Percentiles rank a stretch among this genome's conserved stretches.
Evolutionary conservation across 768 basidiomycete species (phyloP).

Genomic region (Serendipita vermifera): DNA sequence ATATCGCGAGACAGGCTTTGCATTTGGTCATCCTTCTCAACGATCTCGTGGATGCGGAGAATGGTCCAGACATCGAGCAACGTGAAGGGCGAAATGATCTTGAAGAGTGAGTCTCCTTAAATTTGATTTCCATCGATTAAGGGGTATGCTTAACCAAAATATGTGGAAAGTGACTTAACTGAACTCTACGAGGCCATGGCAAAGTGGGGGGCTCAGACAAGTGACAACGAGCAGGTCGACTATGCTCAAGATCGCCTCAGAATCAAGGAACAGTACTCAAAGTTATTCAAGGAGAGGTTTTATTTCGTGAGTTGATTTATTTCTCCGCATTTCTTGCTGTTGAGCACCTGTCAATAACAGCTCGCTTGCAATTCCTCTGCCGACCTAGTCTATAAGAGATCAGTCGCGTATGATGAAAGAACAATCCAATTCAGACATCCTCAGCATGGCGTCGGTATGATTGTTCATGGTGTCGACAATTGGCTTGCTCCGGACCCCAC

Average conservation of each 20-base stretch:
- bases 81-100: background rate
- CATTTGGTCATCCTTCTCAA: background rate
- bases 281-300: background rate
- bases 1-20: background rate
- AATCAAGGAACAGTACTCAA: background rate
- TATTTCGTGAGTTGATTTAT: background rate
- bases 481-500: too few species aligned
- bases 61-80: background rate
- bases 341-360: background rate
- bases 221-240: background rate
- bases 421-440: too few species aligned
- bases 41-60: background rate
- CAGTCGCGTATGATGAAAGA: background rate
- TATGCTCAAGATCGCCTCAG: background rate
- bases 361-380: background rate
- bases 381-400: background rate
- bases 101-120: conserved; percentile 6
- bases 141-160: background rate
- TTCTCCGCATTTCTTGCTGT: background rate
- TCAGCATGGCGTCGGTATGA: too few species aligned
- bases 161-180: background rate
- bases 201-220: background rate
- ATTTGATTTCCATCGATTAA: background rate
- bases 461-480: too few species aligned
- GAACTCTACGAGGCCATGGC: background rate